Percentiles rank a stretch among this genome's conserved stretches.
phyloP scores from a whole-genome alignment of 1,284 basidiomycete species.

The Lentinus polychrous region DNA sequence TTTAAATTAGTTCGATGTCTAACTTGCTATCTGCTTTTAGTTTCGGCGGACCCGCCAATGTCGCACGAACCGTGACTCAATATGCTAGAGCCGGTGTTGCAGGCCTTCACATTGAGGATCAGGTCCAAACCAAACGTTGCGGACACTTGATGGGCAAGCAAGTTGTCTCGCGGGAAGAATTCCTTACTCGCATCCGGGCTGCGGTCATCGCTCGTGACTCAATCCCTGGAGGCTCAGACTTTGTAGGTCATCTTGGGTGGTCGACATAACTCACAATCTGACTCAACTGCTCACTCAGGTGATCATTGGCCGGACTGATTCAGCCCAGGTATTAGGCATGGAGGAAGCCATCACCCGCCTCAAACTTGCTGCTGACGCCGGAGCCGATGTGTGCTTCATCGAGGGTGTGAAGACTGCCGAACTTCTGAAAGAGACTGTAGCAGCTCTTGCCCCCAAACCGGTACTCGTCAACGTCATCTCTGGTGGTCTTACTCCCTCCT shows the following conservation, averaged over 20 bases:
- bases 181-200: constrained; percentile 68
- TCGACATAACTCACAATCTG: constrained; percentile 27
- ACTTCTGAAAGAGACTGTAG: constrained; percentile 57
- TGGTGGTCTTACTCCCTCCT: constrained; percentile 68
- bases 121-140: constrained; percentile 79
- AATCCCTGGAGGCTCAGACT: constrained; percentile 68
- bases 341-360: constrained; percentile 71
- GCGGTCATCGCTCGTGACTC: constrained; percentile 67
- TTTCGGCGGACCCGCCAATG: constrained; percentile 73
- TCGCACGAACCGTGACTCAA: constrained; percentile 69
- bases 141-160: constrained; percentile 79
- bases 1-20: neutral
- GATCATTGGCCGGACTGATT: constrained; percentile 79
- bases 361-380: constrained; percentile 65
- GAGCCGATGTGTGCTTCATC: constrained; percentile 82
- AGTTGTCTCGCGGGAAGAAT: constrained; percentile 72
- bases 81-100: constrained; percentile 71
- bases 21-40: constrained; percentile 23
- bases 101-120: constrained; percentile 77
- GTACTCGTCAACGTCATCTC: constrained; percentile 75
- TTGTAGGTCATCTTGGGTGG: constrained; percentile 31
- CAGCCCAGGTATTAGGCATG: constrained; percentile 73
- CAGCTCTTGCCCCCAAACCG: constrained; percentile 63
- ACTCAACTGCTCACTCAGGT: constrained; percentile 34
- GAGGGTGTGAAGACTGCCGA: constrained; percentile 72